Evolutionary conservation across 371 early-diverging fungal genomes (phyloP), one percentile per base, ranked within the genome.

Genomic region (Apophysomyces sp.): DNA sequence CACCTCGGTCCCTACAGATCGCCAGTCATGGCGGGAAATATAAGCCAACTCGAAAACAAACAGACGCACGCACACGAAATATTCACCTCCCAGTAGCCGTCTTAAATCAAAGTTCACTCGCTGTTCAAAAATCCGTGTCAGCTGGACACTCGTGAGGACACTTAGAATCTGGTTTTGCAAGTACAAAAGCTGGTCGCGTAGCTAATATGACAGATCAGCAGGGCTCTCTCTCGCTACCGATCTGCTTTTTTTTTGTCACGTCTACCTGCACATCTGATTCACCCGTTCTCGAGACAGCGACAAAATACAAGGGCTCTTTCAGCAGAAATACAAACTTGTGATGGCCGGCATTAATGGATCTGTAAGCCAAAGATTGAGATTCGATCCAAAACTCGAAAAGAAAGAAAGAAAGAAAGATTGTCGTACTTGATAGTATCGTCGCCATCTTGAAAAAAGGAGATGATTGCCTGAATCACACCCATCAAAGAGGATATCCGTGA

Each of bases 391-490:
- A 56, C n/a, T n/a, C n/a, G 21, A 34, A 34, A 34, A 34, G 34
- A 39, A 16, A 59, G 13, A 30, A 28, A 58, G 27, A 29, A 29
- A 40, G 28, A 8, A 27, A 27, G n/a, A 29, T 24, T 41, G 21
- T 41, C 57, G 9, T 68, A 90, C 84, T 85, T 76, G 54, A 95
- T 80, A 2, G 89, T 76, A 67, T 97, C 96, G 61, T 91, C 89
- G 36, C 92, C 87, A 58, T 89, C 92, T 55, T 83, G 81, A 71
- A 93, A 93, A 64, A 93, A 92, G 9, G 95, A 91, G 29, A 96
- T 85, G 34, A 97, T 86, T 1, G 97, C 95, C 65, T 97, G 97
- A 29, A 94, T 86, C 1, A 95, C 89, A 28, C 96, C 97, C 93
- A 93, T 95, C 52, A 92, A 81, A 21, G 88, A 85, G 15, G 96